Evolutionary conservation across 148 eudicot species (phyloP).

Genomic region (Simmondsia chinensis): DNA sequence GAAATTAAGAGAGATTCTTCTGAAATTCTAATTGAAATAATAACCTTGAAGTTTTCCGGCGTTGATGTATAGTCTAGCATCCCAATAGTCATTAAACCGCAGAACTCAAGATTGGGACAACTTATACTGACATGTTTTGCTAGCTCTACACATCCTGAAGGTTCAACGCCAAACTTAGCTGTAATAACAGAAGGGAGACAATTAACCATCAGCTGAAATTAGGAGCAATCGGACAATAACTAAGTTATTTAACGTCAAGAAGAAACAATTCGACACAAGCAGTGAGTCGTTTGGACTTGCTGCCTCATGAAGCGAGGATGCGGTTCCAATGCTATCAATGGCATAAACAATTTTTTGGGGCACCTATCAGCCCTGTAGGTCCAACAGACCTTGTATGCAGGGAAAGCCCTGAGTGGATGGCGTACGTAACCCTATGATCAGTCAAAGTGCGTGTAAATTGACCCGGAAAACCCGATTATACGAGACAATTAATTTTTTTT

Average conservation of each 20-base stretch:
- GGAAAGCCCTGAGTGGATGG: too few species aligned
- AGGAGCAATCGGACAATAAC: neutral
- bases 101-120: conserved; percentile 87
- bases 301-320: too few species aligned
- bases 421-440: too few species aligned
- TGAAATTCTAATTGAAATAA: neutral
- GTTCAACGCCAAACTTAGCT: conserved; percentile 97
- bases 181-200: conserved; percentile 13
- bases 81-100: conserved; percentile 98
- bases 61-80: conserved; percentile 96
- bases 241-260: neutral
- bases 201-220: neutral
- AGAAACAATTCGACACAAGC: too few species aligned
- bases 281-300: too few species aligned
- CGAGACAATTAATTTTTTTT: too few species aligned
- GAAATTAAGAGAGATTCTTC: neutral
- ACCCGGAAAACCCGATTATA: too few species aligned
- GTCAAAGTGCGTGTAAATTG: too few species aligned
- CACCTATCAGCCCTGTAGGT: too few species aligned
- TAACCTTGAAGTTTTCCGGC: conserved; percentile 91
- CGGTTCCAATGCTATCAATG: too few species aligned
- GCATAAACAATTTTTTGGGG: too few species aligned
- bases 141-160: conserved; percentile 74
- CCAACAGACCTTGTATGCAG: too few species aligned
- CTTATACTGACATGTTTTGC: conserved; percentile 60